A percentile compares a stretch with the other conserved stretches of the same genome.
Conservation (phyloP, 1,284 basidiomycete genomes). For the Erythrobasidium hasegawianum region DNA sequence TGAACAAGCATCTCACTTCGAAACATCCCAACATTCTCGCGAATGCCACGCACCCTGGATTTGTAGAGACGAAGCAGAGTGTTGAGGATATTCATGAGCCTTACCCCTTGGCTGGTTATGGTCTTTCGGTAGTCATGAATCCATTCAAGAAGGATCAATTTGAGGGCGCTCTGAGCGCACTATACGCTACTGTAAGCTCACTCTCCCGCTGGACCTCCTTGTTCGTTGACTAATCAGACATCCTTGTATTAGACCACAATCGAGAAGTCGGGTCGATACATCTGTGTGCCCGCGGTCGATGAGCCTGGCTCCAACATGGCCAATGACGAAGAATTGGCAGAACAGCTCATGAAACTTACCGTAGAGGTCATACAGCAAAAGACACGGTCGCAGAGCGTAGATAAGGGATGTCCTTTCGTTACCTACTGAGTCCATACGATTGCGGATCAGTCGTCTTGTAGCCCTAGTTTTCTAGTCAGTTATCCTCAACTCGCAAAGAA, state of each 20-base stretch:
- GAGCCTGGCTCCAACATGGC: conserved; percentile 30
- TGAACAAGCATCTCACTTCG: conserved; percentile 29
- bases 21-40: conserved; percentile 22
- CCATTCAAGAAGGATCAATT: conserved; percentile 33
- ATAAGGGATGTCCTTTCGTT: too few relatives aligned
- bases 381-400: background rate
- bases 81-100: conserved; percentile 34
- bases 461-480: too few relatives aligned
- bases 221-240: background rate
- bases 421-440: too few relatives aligned
- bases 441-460: too few relatives aligned
- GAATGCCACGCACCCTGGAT: conserved; percentile 35
- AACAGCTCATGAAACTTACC: conserved; percentile 35
- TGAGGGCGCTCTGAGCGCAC: conserved; percentile 26
- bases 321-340: conserved; percentile 25
- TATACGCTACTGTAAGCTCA: conserved; percentile 17
- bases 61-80: conserved; percentile 22
- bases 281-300: conserved; percentile 28
- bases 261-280: conserved; percentile 29
- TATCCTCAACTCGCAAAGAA: too few relatives aligned
- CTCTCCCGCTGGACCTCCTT: background rate
- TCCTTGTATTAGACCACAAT: conserved; percentile 8
- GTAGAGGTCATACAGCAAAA: conserved; percentile 17
- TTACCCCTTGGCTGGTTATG: conserved; percentile 32
- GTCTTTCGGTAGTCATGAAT: conserved; percentile 18